Evolutionary conservation across 2,329 filamentous ascomycete species (phyloP).

Genomic region (Pseudocercospora crystallina): DNA sequence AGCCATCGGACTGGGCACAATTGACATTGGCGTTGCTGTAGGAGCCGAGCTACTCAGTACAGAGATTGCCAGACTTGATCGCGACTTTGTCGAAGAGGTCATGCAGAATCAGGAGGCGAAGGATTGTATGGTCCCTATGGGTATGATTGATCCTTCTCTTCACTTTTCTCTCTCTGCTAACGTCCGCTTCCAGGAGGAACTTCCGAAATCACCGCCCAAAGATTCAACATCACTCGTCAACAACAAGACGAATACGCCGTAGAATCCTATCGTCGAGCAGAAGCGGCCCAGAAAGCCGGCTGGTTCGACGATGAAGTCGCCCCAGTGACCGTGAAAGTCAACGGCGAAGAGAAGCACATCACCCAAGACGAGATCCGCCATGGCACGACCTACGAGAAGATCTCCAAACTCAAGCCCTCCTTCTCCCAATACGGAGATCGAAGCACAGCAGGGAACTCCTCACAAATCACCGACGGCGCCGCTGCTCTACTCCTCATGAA

Average conservation of each 20-base stretch:
- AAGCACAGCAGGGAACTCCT: conserved; percentile 76
- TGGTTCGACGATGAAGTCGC: conserved; percentile 76
- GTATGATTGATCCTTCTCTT: conserved; percentile 34
- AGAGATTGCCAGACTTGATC: conserved; percentile 81
- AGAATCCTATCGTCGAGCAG: conserved; percentile 70
- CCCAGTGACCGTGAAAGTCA: conserved; percentile 60
- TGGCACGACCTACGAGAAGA: conserved; percentile 68
- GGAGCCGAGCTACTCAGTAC: conserved; percentile 95
- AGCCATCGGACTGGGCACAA: conserved; percentile 70
- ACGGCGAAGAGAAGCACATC: conserved; percentile 59
- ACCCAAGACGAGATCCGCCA: conserved; percentile 63
- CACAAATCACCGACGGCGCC: conserved; percentile 84
- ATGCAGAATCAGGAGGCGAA: conserved; percentile 67
- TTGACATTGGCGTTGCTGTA: conserved; percentile 73
- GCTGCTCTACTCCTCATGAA: conserved; percentile 81
- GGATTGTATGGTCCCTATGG: conserved; percentile 94
- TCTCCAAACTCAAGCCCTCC: conserved; percentile 78
- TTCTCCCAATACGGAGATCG: conserved; percentile 72
- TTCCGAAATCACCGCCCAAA: conserved; percentile 77
- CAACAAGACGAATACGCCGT: conserved; percentile 83
- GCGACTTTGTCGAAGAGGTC: conserved; percentile 71
- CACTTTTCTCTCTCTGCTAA: not conserved
- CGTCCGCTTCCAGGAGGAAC: conserved; percentile 46
- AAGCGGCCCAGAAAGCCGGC: conserved; percentile 65
- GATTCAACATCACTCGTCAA: conserved; percentile 69